A percentile compares a stretch with the other conserved stretches of the same genome.
Conservation (phyloP, 176 grass and related monocot species). For the Puccinellia tenuiflora region DNA sequence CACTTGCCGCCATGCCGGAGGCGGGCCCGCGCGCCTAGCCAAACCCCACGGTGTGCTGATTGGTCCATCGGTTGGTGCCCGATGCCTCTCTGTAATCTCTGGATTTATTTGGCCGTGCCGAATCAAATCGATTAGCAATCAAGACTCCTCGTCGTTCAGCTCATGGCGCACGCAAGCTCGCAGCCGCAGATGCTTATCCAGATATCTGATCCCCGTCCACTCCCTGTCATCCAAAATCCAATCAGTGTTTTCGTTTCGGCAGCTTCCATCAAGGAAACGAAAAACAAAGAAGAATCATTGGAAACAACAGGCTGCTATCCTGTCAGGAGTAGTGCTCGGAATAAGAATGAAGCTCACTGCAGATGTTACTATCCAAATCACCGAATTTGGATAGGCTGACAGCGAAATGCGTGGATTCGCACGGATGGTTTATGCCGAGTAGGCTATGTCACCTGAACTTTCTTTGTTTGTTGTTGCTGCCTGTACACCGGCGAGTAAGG, state of each 20-base stretch:
- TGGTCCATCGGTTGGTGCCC: not conserved
- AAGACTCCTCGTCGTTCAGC: not conserved
- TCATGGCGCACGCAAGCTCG: constrained; percentile 2
- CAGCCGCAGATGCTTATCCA: constrained; percentile 13
- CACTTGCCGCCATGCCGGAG: too few relatives aligned
- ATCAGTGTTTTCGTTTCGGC: not conserved
- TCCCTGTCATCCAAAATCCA: not conserved
- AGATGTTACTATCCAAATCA: not conserved
- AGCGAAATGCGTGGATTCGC: not conserved
- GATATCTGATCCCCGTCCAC: not conserved
- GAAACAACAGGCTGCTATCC: not conserved
- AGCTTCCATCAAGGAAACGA: not conserved
- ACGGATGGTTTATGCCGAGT: too few relatives aligned
- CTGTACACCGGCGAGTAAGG: too few relatives aligned
- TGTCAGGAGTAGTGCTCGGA: not conserved
- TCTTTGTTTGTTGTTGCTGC: too few relatives aligned
- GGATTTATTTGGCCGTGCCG: too few relatives aligned
- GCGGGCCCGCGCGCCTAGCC: not conserved
- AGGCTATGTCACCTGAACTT: too few relatives aligned
- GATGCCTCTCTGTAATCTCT: not conserved
- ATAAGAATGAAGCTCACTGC: too few relatives aligned
- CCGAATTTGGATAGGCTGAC: not conserved
- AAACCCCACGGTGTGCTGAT: not conserved
- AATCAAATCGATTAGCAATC: too few relatives aligned
- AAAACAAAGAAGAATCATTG: not conserved